phyloP scores from a whole-genome alignment of 306 rosid genomes.

The Castanopsis chinensis region DNA sequence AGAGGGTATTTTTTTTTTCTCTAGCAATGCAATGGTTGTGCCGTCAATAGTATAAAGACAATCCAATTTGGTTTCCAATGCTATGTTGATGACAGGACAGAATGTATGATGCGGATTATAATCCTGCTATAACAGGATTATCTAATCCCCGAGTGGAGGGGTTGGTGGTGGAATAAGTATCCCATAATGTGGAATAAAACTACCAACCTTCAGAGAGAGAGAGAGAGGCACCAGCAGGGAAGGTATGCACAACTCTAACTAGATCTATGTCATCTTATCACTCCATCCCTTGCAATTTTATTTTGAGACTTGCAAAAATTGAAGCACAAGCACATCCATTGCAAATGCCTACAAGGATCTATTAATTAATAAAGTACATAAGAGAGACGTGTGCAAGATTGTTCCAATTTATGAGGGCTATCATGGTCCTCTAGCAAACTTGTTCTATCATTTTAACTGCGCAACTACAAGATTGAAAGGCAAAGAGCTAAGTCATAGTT shows the following conservation, averaged over 20 bases:
- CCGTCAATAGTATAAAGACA: too few relatives aligned
- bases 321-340: too few relatives aligned
- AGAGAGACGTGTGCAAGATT: background rate
- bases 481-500: too few relatives aligned
- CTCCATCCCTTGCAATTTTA: background rate
- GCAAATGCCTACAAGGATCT: too few relatives aligned
- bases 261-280: background rate
- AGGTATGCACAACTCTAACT: background rate
- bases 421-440: too few relatives aligned
- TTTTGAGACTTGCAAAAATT: too few relatives aligned
- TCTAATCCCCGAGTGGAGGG: background rate
- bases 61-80: background rate
- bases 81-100: background rate
- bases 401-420: background rate
- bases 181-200: background rate
- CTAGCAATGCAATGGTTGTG: too few relatives aligned
- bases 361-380: too few relatives aligned
- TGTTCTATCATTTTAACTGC: too few relatives aligned
- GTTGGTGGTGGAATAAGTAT: background rate
- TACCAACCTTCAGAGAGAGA: background rate
- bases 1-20: too few relatives aligned
- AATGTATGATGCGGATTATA: background rate
- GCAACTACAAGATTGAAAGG: too few relatives aligned
- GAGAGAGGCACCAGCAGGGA: background rate
- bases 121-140: background rate